Evolutionary conservation across 768 basidiomycete genomes (phyloP).

Genomic region (Multifurca ochricompacta): DNA sequence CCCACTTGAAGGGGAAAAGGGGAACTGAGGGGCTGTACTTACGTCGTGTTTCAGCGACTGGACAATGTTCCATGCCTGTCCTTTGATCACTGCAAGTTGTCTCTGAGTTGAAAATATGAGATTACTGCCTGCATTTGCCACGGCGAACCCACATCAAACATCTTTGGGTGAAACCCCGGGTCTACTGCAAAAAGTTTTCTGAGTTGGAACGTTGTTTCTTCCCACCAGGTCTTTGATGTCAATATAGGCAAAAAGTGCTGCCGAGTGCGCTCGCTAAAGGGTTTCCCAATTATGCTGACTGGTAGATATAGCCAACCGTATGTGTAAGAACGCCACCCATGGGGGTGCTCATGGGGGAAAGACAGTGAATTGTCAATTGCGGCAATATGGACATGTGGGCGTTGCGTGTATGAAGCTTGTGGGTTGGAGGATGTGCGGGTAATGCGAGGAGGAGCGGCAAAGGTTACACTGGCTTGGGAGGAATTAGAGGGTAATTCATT

Average conservation of each 20-base stretch:
- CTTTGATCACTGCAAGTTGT: constrained; percentile 90
- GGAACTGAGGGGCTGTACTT: constrained; percentile 29
- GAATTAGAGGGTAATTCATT: constrained; percentile 26
- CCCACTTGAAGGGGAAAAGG: not conserved
- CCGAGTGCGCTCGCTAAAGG: constrained; percentile 77
- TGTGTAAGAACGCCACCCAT: constrained; percentile 68
- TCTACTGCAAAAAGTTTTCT: constrained; percentile 73
- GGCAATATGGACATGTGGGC: constrained; percentile 83
- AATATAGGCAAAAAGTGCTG: constrained; percentile 75
- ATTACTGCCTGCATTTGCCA: not conserved
- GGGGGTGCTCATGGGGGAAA: constrained; percentile 86
- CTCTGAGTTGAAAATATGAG: constrained; percentile 36
- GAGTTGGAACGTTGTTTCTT: constrained; percentile 73
- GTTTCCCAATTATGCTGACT: constrained; percentile 75
- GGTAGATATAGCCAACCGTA: constrained; percentile 88
- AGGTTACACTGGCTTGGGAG: constrained; percentile 16
- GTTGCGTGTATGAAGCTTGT: constrained; percentile 40
- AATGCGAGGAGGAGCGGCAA: constrained; percentile 21
- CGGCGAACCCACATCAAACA: constrained; percentile 58
- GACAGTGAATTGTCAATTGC: constrained; percentile 92
- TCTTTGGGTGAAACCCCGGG: constrained; percentile 82
- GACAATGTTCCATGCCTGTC: constrained; percentile 86
- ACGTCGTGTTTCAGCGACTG: constrained; percentile 75
- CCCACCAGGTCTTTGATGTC: constrained; percentile 86
- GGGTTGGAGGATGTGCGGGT: constrained; percentile 16